These are phyloP conservation scores for Isabelozyma rhagii DNA, from an alignment of 805 yeast genomes.

Conservation along the genomic window DNA sequence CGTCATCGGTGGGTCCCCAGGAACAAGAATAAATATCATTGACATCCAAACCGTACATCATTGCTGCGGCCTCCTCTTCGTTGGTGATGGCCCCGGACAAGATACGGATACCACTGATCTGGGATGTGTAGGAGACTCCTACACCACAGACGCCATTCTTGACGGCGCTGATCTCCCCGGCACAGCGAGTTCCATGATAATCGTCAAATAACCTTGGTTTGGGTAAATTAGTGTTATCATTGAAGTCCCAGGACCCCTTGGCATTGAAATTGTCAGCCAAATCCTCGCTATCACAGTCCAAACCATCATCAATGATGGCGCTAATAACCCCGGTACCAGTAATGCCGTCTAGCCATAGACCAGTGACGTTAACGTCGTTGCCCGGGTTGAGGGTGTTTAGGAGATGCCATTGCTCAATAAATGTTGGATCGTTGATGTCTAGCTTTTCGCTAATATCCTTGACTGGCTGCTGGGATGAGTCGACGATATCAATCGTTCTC, in stretches of 20 bases:
- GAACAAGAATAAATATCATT: conserved; percentile 96
- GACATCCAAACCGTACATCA: conserved; percentile 72
- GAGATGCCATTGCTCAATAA: conserved; percentile 88
- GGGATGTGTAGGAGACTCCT: conserved; percentile 88
- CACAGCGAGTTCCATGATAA: conserved; percentile 95
- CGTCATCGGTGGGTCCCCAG: conserved; percentile 98
- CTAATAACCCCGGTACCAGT: conserved; percentile 82
- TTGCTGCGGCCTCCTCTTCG: conserved; percentile 88
- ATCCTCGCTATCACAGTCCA: conserved; percentile 79
- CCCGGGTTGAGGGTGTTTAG: conserved; percentile 71
- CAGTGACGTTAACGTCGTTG: conserved; percentile 81
- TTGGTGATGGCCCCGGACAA: conserved; percentile 75
- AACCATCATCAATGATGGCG: conserved; percentile 92
- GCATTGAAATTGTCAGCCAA: conserved; percentile 62
- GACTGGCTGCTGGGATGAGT: conserved; percentile 49
- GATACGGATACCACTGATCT: conserved; percentile 87
- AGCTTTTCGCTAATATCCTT: conserved; percentile 50
- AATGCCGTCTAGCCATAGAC: conserved; percentile 77
- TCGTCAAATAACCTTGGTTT: conserved; percentile 79
- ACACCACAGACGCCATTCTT: conserved; percentile 90
- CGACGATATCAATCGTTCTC: conserved; percentile 27
- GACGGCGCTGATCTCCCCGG: conserved; percentile 93
- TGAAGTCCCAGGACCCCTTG: conserved; percentile 92
- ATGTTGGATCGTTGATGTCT: conserved; percentile 78
- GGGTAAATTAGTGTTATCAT: conserved; percentile 71